phyloP scores from a whole-genome alignment of 2,329 filamentous ascomycete genomes.

The Ascochyta fabae region DNA sequence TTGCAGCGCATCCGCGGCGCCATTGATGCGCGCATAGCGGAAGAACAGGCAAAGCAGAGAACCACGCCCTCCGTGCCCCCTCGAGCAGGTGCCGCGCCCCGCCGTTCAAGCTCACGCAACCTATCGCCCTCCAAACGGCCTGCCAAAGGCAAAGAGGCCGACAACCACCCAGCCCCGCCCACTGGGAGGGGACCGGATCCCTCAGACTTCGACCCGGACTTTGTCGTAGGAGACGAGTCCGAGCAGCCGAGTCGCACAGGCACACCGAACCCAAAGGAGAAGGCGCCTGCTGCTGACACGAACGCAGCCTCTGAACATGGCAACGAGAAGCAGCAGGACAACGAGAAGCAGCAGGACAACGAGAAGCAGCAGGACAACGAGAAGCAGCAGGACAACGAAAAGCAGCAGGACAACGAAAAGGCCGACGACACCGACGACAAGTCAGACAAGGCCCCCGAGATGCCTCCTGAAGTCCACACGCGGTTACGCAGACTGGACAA shows the following conservation, averaged over 20 bases:
- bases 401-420: conserved; percentile 44
- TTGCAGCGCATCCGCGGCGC: conserved; percentile 78
- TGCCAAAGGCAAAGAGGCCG: conserved; percentile 39
- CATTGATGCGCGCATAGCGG: conserved; percentile 85
- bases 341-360: conserved; percentile 32
- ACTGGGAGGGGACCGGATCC: conserved; percentile 75
- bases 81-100: conserved; percentile 54
- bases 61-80: conserved; percentile 53
- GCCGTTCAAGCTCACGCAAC: conserved; percentile 54
- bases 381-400: conserved; percentile 33
- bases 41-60: conserved; percentile 85
- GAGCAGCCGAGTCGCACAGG: conserved; percentile 65
- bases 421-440: conserved; percentile 38
- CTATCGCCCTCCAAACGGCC: conserved; percentile 48
- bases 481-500: conserved; percentile 89
- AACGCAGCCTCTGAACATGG: conserved; percentile 27
- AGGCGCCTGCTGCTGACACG: conserved; percentile 37
- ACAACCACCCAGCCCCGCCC: conserved; percentile 44
- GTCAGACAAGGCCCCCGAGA: conserved; percentile 55
- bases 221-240: conserved; percentile 85
- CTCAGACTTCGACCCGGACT: conserved; percentile 84
- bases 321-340: conserved; percentile 32
- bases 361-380: conserved; percentile 33
- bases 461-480: conserved; percentile 75
- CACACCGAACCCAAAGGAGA: conserved; percentile 62